phyloP scores from a whole-genome alignment of 345 rosid species.

The Brassica nigra region DNA sequence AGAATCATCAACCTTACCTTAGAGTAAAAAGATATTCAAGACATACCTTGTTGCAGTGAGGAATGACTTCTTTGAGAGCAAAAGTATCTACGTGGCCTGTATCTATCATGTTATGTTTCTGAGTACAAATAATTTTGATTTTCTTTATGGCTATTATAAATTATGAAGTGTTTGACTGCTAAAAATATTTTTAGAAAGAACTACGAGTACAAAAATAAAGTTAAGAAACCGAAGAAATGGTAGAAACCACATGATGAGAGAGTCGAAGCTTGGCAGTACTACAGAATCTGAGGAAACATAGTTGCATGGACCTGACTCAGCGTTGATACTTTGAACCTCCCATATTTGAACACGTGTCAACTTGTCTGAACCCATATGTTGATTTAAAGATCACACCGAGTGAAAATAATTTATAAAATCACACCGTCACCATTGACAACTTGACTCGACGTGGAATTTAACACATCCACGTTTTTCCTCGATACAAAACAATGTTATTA shows the following conservation, averaged over 20 bases:
- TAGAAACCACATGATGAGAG: not conserved
- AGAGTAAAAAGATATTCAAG: not conserved
- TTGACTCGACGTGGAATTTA: not conserved
- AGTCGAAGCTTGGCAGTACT: constrained; percentile 1
- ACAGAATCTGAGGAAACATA: constrained; percentile 14
- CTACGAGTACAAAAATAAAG: not conserved
- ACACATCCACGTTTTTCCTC: not conserved
- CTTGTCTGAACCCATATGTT: constrained; percentile 25
- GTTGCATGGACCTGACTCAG: constrained; percentile 49
- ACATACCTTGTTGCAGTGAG: not conserved
- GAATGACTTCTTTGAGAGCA: not conserved
- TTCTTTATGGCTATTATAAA: not conserved
- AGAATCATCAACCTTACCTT: not conserved
- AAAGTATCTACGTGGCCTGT: not conserved
- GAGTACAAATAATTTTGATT: not conserved
- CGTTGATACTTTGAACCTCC: constrained; percentile 3
- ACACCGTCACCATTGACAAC: not conserved
- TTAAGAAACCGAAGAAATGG: not conserved
- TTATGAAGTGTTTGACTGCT: not conserved
- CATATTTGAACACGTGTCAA: constrained; percentile 33
- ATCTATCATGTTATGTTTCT: not conserved
- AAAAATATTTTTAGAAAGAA: not conserved
- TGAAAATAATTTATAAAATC: not conserved
- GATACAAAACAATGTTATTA: not conserved
- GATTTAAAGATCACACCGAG: not conserved